These are phyloP conservation scores for Eucalyptus regnans DNA, from an alignment of 345 rosid species.

Conservation along the genomic window DNA sequence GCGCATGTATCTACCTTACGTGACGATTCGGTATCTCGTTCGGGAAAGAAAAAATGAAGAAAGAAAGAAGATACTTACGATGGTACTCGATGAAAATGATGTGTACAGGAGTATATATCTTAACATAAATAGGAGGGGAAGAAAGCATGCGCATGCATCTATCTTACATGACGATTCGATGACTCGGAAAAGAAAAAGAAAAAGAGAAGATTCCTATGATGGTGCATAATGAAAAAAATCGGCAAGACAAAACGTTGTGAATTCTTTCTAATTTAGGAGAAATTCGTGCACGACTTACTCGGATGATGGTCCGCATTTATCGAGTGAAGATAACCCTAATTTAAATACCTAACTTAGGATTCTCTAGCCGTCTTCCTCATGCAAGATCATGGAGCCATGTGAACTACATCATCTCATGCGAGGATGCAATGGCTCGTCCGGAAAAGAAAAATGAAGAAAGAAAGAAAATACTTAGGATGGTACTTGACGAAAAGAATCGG, in stretches of 20 bases:
- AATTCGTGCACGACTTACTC: background rate
- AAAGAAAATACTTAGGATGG: background rate
- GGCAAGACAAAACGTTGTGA: fast-evolving
- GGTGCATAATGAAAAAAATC: background rate
- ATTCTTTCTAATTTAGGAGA: background rate
- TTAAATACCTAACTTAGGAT: background rate
- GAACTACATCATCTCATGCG: background rate
- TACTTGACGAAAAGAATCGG: background rate
- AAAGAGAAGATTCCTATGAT: background rate
- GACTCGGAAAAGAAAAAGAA: fast-evolving
- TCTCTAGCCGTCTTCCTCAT: background rate
- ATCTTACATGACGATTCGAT: fast-evolving
- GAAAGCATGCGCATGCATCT: background rate
- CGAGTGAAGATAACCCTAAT: background rate
- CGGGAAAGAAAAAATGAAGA: background rate
- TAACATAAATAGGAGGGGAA: background rate
- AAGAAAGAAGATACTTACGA: background rate
- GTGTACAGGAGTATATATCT: background rate
- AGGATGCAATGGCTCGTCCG: background rate
- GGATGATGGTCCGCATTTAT: background rate
- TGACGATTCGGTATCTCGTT: background rate
- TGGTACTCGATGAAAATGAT: background rate
- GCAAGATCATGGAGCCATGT: background rate
- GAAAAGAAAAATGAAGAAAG: background rate
- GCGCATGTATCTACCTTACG: background rate